Conservation (phyloP, 139 green algal species). For the Astrephomene gubernaculifera region DNA sequence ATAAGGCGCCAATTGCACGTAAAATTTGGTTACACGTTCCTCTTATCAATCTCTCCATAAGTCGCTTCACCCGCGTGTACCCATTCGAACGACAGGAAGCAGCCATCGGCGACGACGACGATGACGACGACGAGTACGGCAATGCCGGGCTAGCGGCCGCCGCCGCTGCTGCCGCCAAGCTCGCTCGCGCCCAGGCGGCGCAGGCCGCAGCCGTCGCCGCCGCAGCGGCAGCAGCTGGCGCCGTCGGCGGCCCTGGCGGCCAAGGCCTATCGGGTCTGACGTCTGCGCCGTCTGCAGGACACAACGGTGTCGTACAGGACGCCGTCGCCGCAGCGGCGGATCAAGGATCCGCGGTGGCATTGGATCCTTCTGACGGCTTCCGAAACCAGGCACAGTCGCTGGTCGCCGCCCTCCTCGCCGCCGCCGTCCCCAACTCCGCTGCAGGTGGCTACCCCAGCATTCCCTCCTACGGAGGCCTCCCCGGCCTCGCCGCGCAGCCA, state of each 20-base stretch:
- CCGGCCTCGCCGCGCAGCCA: neutral
- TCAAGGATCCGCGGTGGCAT: neutral
- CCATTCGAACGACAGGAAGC: neutral
- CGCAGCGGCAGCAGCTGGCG: neutral
- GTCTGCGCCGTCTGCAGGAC: too few relatives aligned
- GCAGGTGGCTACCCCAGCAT: neutral
- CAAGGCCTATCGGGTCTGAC: too few relatives aligned
- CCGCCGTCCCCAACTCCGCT: neutral
- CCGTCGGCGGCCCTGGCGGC: neutral
- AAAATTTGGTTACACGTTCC: too few relatives aligned
- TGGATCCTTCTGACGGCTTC: neutral
- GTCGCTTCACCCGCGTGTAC: too few relatives aligned
- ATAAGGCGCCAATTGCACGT: too few relatives aligned
- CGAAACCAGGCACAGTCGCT: slow-evolving; percentile 2
- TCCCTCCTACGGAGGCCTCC: neutral
- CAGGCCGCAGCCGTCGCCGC: slow-evolving; percentile 8
- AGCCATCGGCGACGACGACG: slow-evolving; percentile 9
- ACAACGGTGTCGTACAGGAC: too few relatives aligned
- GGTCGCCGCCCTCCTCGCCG: slow-evolving; percentile 33
- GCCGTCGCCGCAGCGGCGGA: too few relatives aligned
- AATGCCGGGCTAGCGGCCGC: neutral
- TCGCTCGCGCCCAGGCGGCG: slow-evolving; percentile 4
- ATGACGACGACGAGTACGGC: slow-evolving; percentile 10
- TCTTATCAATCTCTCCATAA: too few relatives aligned
- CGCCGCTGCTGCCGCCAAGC: slow-evolving; percentile 9